Evolutionary conservation across 495 filamentous ascomycete genomes (phyloP).

Genomic region (Neurospora hispaniola): DNA sequence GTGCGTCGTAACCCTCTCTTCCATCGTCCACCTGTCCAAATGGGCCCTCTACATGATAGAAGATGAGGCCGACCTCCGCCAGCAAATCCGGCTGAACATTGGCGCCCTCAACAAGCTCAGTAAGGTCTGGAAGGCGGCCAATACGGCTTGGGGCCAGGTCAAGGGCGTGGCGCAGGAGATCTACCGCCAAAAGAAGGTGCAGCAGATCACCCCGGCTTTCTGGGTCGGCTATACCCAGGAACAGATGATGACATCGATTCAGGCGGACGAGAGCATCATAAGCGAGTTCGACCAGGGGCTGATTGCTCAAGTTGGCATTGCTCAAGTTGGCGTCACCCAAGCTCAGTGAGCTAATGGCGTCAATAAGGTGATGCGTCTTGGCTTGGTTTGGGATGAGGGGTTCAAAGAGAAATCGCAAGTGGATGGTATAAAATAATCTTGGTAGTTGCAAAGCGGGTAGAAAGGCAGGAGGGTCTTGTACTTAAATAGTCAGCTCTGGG

Average conservation of each 20-base stretch:
- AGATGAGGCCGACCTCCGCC: conserved; percentile 63
- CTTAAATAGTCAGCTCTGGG: not conserved
- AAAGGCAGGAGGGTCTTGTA: not conserved
- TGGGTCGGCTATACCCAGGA: conserved; percentile 44
- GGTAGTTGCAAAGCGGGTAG: not conserved
- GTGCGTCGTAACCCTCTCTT: conserved; percentile 63
- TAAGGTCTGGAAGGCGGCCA: conserved; percentile 68
- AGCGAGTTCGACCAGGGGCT: conserved; percentile 34
- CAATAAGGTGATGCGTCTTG: not conserved
- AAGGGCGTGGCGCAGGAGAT: conserved; percentile 58
- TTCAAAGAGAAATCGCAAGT: not conserved
- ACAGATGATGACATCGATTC: conserved; percentile 43
- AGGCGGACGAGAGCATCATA: conserved; percentile 45
- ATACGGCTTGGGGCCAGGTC: conserved; percentile 62
- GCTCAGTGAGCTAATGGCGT: not conserved
- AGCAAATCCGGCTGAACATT: conserved; percentile 69
- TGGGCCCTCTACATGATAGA: conserved; percentile 46
- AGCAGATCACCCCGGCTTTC: conserved; percentile 38
- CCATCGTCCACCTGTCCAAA: conserved; percentile 50
- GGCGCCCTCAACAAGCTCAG: conserved; percentile 68
- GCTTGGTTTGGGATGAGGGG: not conserved
- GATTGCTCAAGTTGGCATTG: not conserved
- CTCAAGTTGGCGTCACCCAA: not conserved
- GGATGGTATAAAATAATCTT: not conserved
- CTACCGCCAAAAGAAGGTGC: conserved; percentile 45